Percentiles rank a stretch among this genome's conserved stretches.
Evolutionary conservation across 1,284 basidiomycete genomes (phyloP).

Genomic region (Fomitopsis palustris): DNA sequence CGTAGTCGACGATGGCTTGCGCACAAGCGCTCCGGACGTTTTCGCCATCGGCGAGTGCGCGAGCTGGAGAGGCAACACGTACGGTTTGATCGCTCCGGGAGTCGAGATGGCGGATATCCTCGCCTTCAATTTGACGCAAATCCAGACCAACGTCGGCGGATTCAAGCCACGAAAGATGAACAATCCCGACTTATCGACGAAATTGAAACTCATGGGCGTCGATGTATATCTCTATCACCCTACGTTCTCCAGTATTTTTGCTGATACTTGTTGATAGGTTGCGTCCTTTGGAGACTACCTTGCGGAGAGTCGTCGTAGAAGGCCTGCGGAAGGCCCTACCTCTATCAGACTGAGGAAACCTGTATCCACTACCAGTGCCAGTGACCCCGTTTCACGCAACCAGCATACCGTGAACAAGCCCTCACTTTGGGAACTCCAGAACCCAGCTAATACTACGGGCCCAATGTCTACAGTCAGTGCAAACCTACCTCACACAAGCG

Average conservation of each 20-base stretch:
- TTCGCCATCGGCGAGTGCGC: constrained; percentile 81
- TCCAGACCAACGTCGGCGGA: constrained; percentile 36
- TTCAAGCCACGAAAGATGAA: constrained; percentile 56
- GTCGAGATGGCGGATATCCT: constrained; percentile 78
- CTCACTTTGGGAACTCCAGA: constrained; percentile 16
- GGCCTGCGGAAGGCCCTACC: constrained; percentile 6
- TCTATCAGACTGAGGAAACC: constrained; percentile 8
- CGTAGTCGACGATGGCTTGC: constrained; percentile 52
- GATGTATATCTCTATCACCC: constrained; percentile 37
- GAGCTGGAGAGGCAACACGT: constrained; percentile 63
- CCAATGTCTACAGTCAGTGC: background rate
- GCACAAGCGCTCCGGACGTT: constrained; percentile 55
- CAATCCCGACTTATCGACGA: constrained; percentile 58
- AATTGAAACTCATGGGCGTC: constrained; percentile 72
- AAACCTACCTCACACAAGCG: background rate
- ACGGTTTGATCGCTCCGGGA: constrained; percentile 70
- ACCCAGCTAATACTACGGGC: background rate
- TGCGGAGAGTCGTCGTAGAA: constrained; percentile 45
- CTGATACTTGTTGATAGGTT: constrained; percentile 32
- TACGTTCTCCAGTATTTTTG: background rate
- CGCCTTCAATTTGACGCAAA: constrained; percentile 68
- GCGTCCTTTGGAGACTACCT: constrained; percentile 79
- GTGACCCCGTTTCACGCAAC: constrained; percentile 10
- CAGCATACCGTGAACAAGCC: constrained; percentile 11
- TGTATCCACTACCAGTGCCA: constrained; percentile 2